These are phyloP conservation scores for Fusarium sp. DNA, from an alignment of 2,329 filamentous ascomycete genomes.

Conservation along the genomic window DNA sequence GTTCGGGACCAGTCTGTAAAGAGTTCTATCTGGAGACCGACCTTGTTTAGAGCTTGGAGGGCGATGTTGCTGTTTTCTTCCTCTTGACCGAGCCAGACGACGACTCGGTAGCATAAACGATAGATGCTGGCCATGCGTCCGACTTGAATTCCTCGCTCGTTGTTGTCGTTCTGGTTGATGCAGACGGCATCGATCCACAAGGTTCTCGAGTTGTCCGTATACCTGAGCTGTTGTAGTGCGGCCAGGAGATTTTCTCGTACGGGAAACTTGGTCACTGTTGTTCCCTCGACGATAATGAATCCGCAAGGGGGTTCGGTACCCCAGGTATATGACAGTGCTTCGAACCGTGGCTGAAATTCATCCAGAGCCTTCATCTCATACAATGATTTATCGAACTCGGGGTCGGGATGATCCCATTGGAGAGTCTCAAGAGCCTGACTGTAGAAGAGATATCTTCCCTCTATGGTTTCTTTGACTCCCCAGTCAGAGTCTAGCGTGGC, in stretches of 20 bases:
- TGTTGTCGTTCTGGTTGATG: background rate
- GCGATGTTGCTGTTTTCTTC: background rate
- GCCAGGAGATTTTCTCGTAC: background rate
- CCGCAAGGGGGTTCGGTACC: background rate
- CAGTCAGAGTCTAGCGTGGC: background rate
- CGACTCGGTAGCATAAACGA: background rate
- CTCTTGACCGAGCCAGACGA: background rate
- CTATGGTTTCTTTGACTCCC: background rate
- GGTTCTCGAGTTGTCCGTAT: background rate
- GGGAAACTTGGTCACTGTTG: background rate
- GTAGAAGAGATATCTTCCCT: background rate
- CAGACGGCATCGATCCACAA: background rate
- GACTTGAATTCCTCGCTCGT: background rate
- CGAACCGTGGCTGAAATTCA: background rate
- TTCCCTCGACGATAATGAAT: background rate
- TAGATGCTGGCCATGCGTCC: background rate
- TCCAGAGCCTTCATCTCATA: background rate
- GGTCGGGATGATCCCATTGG: background rate
- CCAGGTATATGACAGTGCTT: background rate
- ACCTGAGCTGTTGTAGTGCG: background rate
- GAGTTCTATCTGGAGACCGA: background rate
- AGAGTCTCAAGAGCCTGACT: background rate
- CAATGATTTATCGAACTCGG: background rate
- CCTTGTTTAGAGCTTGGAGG: background rate
- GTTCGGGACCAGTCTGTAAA: background rate